A percentile compares a stretch with the other conserved stretches of the same genome.
These are phyloP conservation scores for Fusarium sp. DNA, from an alignment of 2,329 filamentous ascomycete genomes.

Conservation along the genomic window DNA sequence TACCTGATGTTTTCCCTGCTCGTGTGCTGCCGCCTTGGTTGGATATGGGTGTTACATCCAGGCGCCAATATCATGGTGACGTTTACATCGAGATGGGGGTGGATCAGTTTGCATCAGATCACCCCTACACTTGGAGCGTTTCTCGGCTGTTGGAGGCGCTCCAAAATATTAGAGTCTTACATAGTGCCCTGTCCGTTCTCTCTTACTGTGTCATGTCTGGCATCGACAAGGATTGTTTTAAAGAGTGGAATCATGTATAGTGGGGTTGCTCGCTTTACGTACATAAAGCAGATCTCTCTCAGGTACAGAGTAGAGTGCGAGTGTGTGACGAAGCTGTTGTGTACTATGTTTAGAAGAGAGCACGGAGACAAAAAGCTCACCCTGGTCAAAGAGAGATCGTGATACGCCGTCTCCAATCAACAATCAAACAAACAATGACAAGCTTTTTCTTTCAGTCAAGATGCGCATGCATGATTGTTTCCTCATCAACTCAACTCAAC, in stretches of 20 bases:
- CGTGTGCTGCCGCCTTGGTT: not conserved
- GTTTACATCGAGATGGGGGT: not conserved
- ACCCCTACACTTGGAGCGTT: not conserved
- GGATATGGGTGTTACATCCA: slow-evolving; percentile 2
- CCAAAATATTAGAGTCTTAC: slow-evolving; percentile 4
- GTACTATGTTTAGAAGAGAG: slow-evolving; percentile 18
- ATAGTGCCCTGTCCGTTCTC: slow-evolving; percentile 6
- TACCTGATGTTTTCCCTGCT: not conserved
- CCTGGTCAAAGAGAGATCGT: not conserved
- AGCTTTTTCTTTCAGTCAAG: not conserved
- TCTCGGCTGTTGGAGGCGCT: not conserved
- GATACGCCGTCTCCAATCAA: not conserved
- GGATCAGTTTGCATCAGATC: not conserved
- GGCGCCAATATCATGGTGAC: slow-evolving; percentile 13
- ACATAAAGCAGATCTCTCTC: slow-evolving; percentile 6
- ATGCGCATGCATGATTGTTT: not conserved
- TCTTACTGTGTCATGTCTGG: slow-evolving; percentile 6
- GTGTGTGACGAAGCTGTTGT: not conserved
- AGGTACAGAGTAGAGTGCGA: not conserved
- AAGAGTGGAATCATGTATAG: not conserved
- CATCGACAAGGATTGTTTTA: not conserved
- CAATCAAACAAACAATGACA: not conserved
- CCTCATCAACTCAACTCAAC: not conserved
- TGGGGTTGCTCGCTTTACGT: not conserved
- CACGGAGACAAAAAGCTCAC: not conserved